Evolutionary conservation across 306 rosid genomes (phyloP).

Genomic region (Cicer judaicum): DNA sequence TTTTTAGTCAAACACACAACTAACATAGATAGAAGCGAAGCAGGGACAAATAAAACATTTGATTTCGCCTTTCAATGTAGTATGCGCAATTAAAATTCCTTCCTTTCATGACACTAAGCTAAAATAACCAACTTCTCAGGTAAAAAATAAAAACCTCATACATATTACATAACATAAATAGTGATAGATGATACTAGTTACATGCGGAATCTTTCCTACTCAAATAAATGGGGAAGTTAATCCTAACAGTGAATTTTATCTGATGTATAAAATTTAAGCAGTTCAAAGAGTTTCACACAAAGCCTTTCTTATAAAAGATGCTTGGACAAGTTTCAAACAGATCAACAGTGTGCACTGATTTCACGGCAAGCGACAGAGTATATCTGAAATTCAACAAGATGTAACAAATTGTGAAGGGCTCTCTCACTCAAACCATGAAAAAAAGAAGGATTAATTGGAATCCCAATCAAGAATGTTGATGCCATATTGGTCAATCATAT

Average conservation of each 20-base stretch:
- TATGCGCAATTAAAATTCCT: too few relatives aligned
- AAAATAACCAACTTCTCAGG: constrained; percentile 5
- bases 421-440: constrained; percentile 14
- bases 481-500: constrained; percentile 22
- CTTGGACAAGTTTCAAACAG: not conserved
- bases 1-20: too few relatives aligned
- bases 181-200: constrained; percentile 23
- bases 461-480: not conserved
- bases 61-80: too few relatives aligned
- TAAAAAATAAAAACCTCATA: not conserved
- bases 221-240: constrained; percentile 9
- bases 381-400: not conserved
- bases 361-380: constrained; percentile 16
- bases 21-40: too few relatives aligned
- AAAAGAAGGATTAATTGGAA: not conserved
- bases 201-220: constrained; percentile 16
- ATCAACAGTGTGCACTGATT: not conserved
- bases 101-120: not conserved
- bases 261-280: too few relatives aligned
- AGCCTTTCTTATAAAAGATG: not conserved
- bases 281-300: too few relatives aligned
- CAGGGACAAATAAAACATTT: too few relatives aligned
- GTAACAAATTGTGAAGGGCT: not conserved
- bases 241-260: not conserved
- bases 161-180: not conserved